Conservation (phyloP, 768 basidiomycete species). For the Rhodosporidiobolus odoratus region DNA sequence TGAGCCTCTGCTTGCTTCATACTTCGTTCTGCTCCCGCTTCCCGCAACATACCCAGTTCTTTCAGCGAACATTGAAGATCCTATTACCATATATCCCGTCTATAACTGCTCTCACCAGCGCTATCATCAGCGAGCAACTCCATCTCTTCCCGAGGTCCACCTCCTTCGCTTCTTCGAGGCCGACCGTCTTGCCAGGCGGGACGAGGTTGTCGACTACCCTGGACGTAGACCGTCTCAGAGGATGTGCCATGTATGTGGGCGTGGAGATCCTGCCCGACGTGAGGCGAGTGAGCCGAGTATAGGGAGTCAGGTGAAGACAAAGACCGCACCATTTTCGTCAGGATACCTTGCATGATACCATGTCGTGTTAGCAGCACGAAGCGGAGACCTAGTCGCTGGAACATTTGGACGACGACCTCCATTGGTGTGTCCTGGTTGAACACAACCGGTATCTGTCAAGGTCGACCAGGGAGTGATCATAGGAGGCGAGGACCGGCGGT, state of each 20-base stretch:
- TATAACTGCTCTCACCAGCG: conserved; percentile 12
- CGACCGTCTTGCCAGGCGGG: not conserved
- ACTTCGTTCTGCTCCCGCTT: too few species aligned
- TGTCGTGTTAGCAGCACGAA: conserved; percentile 34
- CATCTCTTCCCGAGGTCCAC: conserved; percentile 4
- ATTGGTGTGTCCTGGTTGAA: conserved; percentile 34
- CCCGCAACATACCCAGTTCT: too few species aligned
- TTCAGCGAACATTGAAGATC: not conserved
- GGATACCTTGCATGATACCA: conserved; percentile 25
- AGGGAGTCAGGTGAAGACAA: not conserved
- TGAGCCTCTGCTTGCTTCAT: too few species aligned
- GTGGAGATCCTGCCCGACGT: conserved; percentile 25
- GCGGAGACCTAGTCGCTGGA: conserved; percentile 37
- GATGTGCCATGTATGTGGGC: conserved; percentile 16
- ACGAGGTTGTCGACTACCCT: not conserved
- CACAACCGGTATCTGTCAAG: conserved; percentile 32
- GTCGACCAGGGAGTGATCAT: not conserved
- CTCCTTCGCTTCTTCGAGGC: not conserved
- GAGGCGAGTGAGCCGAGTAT: not conserved
- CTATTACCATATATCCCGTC: not conserved
- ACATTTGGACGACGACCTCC: conserved; percentile 42
- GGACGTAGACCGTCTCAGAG: not conserved
- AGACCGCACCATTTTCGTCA: conserved; percentile 39
- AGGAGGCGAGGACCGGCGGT: not conserved
- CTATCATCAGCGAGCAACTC: conserved; percentile 27